Evolutionary conservation across 306 rosid species (phyloP).

Genomic region (Abrus precatorius): DNA sequence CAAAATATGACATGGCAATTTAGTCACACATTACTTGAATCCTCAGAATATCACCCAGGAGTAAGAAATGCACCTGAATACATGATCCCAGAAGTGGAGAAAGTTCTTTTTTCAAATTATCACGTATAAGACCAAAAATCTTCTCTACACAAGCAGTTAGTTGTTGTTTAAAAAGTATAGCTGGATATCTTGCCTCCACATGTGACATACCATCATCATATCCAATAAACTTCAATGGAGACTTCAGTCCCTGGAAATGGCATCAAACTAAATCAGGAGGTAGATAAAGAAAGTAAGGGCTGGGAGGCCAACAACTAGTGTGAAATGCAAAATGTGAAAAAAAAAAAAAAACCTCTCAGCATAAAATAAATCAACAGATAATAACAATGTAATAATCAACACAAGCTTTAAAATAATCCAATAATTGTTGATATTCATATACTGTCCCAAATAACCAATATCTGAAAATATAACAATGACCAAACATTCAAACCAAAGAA

Average conservation of each 20-base stretch:
- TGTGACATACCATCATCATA: slow-evolving; percentile 79
- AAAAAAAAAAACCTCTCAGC: not conserved
- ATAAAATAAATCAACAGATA: not conserved
- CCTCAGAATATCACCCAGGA: slow-evolving; percentile 18
- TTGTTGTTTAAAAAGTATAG: slow-evolving; percentile 88
- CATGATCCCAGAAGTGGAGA: slow-evolving; percentile 78
- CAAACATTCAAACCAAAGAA: slow-evolving; percentile 1
- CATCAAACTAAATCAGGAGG: slow-evolving; percentile 41
- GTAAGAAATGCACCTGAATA: slow-evolving; percentile 74
- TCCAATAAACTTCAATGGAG: slow-evolving; percentile 74
- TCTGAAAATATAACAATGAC: not conserved
- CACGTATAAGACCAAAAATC: slow-evolving; percentile 90
- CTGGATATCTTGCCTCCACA: slow-evolving; percentile 91
- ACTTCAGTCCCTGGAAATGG: slow-evolving; percentile 68
- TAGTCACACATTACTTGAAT: slow-evolving; percentile 1
- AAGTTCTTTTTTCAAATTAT: slow-evolving; percentile 86
- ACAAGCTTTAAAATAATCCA: not conserved
- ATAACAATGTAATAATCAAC: slow-evolving; percentile 18
- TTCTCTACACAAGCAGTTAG: slow-evolving; percentile 94
- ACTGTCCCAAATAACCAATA: not conserved
- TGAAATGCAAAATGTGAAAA: slow-evolving; percentile 7
- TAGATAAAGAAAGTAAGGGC: slow-evolving; percentile 13
- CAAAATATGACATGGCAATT: slow-evolving; percentile 2
- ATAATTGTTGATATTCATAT: not conserved
- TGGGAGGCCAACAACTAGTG: not conserved